A percentile compares a stretch with the other conserved stretches of the same genome.
These are phyloP conservation scores for Adansonia rubrostipa DNA, from an alignment of 441 rosid species.

Conservation along the genomic window DNA sequence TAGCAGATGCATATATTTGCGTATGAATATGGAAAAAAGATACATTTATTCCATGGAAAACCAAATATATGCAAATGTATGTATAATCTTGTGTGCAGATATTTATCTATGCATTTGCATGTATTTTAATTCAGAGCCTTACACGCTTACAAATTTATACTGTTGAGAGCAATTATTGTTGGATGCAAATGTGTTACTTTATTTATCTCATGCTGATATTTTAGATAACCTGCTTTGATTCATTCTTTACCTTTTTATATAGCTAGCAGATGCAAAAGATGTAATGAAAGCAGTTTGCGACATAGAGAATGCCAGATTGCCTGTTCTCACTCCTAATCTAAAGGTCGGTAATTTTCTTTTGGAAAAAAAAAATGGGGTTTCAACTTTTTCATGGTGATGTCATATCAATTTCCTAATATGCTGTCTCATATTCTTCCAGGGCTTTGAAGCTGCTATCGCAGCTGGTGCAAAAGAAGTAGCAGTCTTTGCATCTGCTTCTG, in stretches of 20 bases:
- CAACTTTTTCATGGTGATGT: slow-evolving; percentile 22
- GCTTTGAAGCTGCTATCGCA: slow-evolving; percentile 94
- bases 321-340: slow-evolving; percentile 92
- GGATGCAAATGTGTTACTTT: not conserved
- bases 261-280: slow-evolving; percentile 95
- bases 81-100: not conserved
- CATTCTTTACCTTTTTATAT: slow-evolving; percentile 27
- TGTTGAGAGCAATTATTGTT: not conserved
- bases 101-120: not conserved
- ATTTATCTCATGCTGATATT: not conserved
- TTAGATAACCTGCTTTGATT: not conserved
- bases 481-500: slow-evolving; percentile 97
- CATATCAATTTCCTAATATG: slow-evolving; percentile 35
- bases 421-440: slow-evolving; percentile 53
- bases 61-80: slow-evolving; percentile 43
- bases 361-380: not conserved
- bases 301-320: slow-evolving; percentile 74
- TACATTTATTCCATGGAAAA: not conserved
- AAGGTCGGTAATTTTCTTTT: slow-evolving; percentile 54
- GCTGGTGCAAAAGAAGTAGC: slow-evolving; percentile 98
- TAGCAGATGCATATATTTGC: slow-evolving; percentile 63
- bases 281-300: slow-evolving; percentile 74
- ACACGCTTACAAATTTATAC: not conserved
- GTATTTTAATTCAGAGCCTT: not conserved
- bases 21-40: not conserved